Conservation (phyloP, 2,329 filamentous ascomycete genomes). For the Zymoseptoria crescenta region DNA sequence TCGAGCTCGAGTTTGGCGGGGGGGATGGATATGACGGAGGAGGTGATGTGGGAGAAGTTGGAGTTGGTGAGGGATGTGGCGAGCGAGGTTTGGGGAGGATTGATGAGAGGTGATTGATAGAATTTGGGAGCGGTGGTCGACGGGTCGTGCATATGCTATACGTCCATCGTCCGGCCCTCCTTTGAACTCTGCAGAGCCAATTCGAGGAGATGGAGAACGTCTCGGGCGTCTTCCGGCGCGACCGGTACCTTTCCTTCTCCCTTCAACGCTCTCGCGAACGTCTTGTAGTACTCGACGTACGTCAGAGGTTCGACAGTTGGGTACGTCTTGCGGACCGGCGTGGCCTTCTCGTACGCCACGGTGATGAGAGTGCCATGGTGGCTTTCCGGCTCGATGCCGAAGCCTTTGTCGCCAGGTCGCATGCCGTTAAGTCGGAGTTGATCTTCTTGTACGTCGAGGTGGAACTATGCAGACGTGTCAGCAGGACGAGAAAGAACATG, state of each 20-base stretch:
- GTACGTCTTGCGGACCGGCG: slow-evolving; percentile 37
- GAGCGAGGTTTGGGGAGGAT: slow-evolving; percentile 18
- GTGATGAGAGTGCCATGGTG: slow-evolving; percentile 53
- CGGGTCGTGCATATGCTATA: slow-evolving; percentile 1
- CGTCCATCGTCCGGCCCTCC: slow-evolving; percentile 38
- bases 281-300: slow-evolving; percentile 60
- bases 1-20: slow-evolving; percentile 22
- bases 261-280: slow-evolving; percentile 44
- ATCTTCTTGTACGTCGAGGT: slow-evolving; percentile 67
- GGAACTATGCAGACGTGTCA: slow-evolving; percentile 28
- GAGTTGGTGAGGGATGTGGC: slow-evolving; percentile 21
- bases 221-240: slow-evolving; percentile 44
- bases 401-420: slow-evolving; percentile 53
- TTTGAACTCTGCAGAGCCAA: slow-evolving; percentile 47
- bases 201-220: slow-evolving; percentile 51
- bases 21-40: slow-evolving; percentile 25
- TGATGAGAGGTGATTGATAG: neutral
- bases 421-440: slow-evolving; percentile 55
- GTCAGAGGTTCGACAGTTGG: slow-evolving; percentile 58
- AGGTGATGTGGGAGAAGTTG: slow-evolving; percentile 28
- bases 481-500: neutral
- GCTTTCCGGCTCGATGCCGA: slow-evolving; percentile 55
- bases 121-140: neutral
- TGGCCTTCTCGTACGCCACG: slow-evolving; percentile 38
- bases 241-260: slow-evolving; percentile 49